Evolutionary conservation across 495 filamentous ascomycete genomes (phyloP).

Genomic region (Aspergillus sclerotioniger): DNA sequence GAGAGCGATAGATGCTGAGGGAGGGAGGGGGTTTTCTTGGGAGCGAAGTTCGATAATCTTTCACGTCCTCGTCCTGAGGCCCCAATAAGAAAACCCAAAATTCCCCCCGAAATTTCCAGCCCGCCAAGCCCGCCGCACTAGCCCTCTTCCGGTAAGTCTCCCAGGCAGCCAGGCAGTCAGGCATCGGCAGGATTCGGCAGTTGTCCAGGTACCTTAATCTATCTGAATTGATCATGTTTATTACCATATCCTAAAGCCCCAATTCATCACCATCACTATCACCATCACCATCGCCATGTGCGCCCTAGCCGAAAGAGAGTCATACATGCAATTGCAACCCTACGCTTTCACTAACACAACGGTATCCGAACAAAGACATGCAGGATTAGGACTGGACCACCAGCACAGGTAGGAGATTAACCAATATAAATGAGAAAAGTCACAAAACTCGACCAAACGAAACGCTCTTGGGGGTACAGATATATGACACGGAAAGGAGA

Average conservation of each 20-base stretch:
- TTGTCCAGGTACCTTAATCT: not conserved
- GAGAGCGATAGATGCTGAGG: not conserved
- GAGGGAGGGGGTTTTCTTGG: not conserved
- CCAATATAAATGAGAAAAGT: constrained; percentile 8
- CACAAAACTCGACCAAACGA: not conserved
- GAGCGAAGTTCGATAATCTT: too few species aligned
- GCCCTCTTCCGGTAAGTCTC: constrained; percentile 1
- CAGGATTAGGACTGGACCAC: constrained; percentile 10
- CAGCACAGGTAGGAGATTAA: constrained; percentile 3
- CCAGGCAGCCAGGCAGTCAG: constrained; percentile 12
- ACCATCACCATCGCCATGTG: too few species aligned
- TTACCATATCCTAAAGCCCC: too few species aligned
- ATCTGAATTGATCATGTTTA: too few species aligned
- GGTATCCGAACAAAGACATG: constrained; percentile 28
- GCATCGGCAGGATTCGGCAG: not conserved
- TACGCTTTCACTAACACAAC: constrained; percentile 25
- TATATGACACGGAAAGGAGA: constrained; percentile 3
- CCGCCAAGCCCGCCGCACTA: constrained; percentile 8
- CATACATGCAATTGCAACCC: constrained; percentile 6
- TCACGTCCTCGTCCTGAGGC: not conserved
- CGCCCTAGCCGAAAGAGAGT: not conserved
- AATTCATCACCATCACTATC: too few species aligned
- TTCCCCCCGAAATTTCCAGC: constrained; percentile 6
- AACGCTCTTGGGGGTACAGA: constrained; percentile 19
- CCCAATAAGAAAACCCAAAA: constrained; percentile 13